phyloP scores from a whole-genome alignment of 192 early-diverging fungal genomes.

The Gonapodya prolifera region DNA sequence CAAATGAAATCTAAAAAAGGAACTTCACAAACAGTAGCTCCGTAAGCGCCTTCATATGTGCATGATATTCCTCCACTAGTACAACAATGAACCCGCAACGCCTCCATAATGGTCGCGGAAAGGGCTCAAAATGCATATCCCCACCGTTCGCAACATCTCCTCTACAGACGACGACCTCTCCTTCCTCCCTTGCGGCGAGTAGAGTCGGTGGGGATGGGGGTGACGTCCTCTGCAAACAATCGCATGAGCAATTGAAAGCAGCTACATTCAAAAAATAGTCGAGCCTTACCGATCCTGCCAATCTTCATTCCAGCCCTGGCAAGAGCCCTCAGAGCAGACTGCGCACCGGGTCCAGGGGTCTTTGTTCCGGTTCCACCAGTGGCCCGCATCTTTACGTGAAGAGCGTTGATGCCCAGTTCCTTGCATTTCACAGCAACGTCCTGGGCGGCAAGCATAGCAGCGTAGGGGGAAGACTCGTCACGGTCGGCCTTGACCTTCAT shows the following conservation, averaged over 20 bases:
- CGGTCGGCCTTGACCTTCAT: slow-evolving; percentile 99
- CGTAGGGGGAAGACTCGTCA: slow-evolving; percentile 99
- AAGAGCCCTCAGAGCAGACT: slow-evolving; percentile 94
- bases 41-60: not conserved
- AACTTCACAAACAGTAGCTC: too few species aligned
- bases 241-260: not conserved
- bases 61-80: too few species aligned
- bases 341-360: slow-evolving; percentile 96
- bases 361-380: slow-evolving; percentile 98
- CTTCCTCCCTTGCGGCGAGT: slow-evolving; percentile 99
- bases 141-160: not conserved
- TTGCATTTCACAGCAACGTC: slow-evolving; percentile 97
- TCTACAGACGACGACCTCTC: slow-evolving; percentile 94
- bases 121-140: too few species aligned
- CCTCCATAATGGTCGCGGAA: too few species aligned
- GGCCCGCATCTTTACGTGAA: slow-evolving; percentile 99
- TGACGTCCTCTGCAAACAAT: slow-evolving; percentile 71
- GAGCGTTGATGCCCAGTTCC: slow-evolving; percentile 98
- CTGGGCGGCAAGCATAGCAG: slow-evolving; percentile 99
- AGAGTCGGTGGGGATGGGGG: slow-evolving; percentile 96
- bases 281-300: slow-evolving; percentile 76
- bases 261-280: slow-evolving; percentile 3
- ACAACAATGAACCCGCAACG: too few species aligned
- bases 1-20: too few species aligned
- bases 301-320: slow-evolving; percentile 99